These are phyloP conservation scores for Lagenidium giganteum DNA, from an alignment of 352 stramenopile species.

Conservation along the genomic window DNA sequence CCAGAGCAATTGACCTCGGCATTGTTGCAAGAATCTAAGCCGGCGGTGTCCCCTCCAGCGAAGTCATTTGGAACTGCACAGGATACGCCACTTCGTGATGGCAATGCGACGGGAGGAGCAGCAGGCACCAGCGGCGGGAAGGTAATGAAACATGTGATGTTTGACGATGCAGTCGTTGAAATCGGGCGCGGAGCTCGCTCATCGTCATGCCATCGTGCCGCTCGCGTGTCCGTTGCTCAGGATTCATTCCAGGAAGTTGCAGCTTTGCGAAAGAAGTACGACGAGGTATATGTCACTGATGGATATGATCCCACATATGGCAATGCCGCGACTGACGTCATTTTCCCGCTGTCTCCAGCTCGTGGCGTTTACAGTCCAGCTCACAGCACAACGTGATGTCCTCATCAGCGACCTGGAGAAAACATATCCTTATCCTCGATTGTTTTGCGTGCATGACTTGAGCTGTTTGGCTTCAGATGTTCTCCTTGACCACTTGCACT, in stretches of 20 bases:
- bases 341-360: conserved; percentile 29
- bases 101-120: too few species aligned
- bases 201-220: too few species aligned
- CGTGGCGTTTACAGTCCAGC: conserved; percentile 84
- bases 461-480: not conserved
- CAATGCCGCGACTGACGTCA: not conserved
- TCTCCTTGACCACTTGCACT: conserved; percentile 25
- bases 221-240: too few species aligned
- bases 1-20: conserved; percentile 50
- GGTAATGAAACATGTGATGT: too few species aligned
- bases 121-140: too few species aligned
- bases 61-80: too few species aligned
- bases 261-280: conserved; percentile 83
- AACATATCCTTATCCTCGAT: conserved; percentile 22
- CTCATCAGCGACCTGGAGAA: conserved; percentile 84
- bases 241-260: conserved; percentile 54
- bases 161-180: too few species aligned
- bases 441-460: not conserved
- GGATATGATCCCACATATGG: not conserved
- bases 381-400: conserved; percentile 81
- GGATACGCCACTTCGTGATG: too few species aligned
- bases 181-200: too few species aligned
- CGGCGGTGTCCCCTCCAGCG: too few species aligned
- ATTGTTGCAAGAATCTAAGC: conserved; percentile 38
- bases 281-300: conserved; percentile 44